phyloP scores from a whole-genome alignment of 352 stramenopile species.

The Heterotrichella gracilis region DNA sequence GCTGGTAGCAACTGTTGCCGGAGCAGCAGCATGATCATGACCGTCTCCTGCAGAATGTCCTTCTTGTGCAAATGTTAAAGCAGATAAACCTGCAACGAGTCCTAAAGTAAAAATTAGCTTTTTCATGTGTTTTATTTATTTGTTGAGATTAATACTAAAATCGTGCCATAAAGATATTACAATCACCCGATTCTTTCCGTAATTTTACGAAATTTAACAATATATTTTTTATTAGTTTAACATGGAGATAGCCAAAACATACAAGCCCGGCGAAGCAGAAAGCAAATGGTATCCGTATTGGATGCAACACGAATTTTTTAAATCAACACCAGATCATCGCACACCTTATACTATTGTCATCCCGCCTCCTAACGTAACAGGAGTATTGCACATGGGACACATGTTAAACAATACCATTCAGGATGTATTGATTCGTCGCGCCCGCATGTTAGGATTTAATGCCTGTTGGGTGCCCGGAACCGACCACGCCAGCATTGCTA shows the following conservation, averaged over 20 bases:
- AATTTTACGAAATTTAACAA: slow-evolving; percentile 7
- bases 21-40: neutral
- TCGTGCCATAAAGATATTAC: slow-evolving; percentile 6
- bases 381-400: neutral
- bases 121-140: neutral
- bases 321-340: neutral
- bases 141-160: neutral
- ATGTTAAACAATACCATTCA: neutral
- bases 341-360: neutral
- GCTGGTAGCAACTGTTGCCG: neutral
- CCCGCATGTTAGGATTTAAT: neutral
- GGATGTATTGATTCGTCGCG: neutral
- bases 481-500: neutral
- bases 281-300: neutral
- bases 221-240: neutral
- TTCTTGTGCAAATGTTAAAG: slow-evolving; percentile 7
- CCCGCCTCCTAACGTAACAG: neutral
- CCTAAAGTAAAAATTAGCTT: neutral
- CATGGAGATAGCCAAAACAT: slow-evolving; percentile 2
- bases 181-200: neutral
- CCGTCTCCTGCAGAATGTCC: neutral
- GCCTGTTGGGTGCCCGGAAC: neutral
- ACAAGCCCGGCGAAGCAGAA: neutral
- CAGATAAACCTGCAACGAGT: neutral
- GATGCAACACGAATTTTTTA: neutral